Base-by-base conservation (phyloP, 352 stramenopile genomes). In the Phytophthora quininea region DNA sequence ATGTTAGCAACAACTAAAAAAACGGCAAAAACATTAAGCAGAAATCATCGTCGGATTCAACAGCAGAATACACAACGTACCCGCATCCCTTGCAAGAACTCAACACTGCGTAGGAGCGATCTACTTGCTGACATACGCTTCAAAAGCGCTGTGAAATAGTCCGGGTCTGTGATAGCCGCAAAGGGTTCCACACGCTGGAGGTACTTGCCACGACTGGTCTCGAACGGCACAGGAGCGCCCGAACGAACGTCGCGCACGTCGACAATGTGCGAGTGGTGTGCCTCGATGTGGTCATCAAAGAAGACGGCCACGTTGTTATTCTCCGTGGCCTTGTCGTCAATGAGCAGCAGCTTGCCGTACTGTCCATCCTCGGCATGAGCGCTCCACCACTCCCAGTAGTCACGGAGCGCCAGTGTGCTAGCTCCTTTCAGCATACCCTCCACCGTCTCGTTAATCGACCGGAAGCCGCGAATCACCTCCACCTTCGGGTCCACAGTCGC, bases 361-460 rank as follows among this genome's bases (percentile, higher is more conserved):
- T 92, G 82, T 35, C 71, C 76, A 42, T 75, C 62, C 61, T 96
- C 88, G 31, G 83, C 88, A 61, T 96, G 88, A 3, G 84, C 79
- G 45, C 84, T 92, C 87, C 87, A 95, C 84, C 85, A 93, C 67
- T 95, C 87, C 81, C 82, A 95, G 69, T 93, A 94, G 58, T 95
- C 88, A 54, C 88, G 84, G 51, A 95, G 70, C 6, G 82, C 88
- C 27, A 94, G 63, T 30, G 74, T 90, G 45, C 65, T 64, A 31
- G 80, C 66, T 4, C 55, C 61, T 29, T 58, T 7, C 15, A 84
- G 42, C 78, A 86, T 80, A 1, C 30, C 47, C 12, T 69, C 4
- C 45, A 86, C 57, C 40, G 76, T 80, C 31, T 78, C 38, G 1
- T 83, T 59, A 63, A 94, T 89, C 12, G 60, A 51, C 5, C 54